phyloP scores from a whole-genome alignment of 306 rosid genomes.

The Begonia fuchsioides region DNA sequence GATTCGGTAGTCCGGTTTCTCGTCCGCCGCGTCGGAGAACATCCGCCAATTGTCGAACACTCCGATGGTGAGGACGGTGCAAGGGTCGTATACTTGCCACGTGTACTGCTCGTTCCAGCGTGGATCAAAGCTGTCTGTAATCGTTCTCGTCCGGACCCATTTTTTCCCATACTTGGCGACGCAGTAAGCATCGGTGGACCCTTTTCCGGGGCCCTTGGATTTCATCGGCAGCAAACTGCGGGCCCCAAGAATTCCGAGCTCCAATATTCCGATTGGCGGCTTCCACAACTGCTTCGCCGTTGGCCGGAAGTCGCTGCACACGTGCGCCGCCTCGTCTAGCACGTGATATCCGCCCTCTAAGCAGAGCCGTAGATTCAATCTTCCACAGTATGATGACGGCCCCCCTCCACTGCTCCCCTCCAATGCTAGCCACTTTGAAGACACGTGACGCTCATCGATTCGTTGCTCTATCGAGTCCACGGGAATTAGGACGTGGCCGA shows the following conservation, averaged over 20 bases:
- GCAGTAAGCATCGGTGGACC: slow-evolving; percentile 45
- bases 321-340: slow-evolving; percentile 94
- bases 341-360: slow-evolving; percentile 96
- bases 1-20: slow-evolving; percentile 24
- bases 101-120: slow-evolving; percentile 65
- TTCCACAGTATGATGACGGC: slow-evolving; percentile 37
- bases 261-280: slow-evolving; percentile 69
- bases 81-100: slow-evolving; percentile 49
- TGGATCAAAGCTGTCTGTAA: slow-evolving; percentile 37
- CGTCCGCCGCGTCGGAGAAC: slow-evolving; percentile 20
- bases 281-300: slow-evolving; percentile 91
- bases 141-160: slow-evolving; percentile 51
- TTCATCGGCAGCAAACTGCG: slow-evolving; percentile 63
- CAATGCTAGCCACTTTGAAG: slow-evolving; percentile 56
- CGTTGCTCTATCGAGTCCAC: slow-evolving; percentile 61
- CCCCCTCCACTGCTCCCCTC: slow-evolving; percentile 24
- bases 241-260: slow-evolving; percentile 86
- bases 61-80: slow-evolving; percentile 38
- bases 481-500: slow-evolving; percentile 58
- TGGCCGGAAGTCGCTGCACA: slow-evolving; percentile 88
- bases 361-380: slow-evolving; percentile 66
- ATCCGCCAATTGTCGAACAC: slow-evolving; percentile 43
- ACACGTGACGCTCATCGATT: slow-evolving; percentile 72
- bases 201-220: slow-evolving; percentile 21
- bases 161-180: slow-evolving; percentile 55